Evolutionary conservation across 2,329 filamentous ascomycete species (phyloP).

Genomic region (Keithomyces neogunnii): DNA sequence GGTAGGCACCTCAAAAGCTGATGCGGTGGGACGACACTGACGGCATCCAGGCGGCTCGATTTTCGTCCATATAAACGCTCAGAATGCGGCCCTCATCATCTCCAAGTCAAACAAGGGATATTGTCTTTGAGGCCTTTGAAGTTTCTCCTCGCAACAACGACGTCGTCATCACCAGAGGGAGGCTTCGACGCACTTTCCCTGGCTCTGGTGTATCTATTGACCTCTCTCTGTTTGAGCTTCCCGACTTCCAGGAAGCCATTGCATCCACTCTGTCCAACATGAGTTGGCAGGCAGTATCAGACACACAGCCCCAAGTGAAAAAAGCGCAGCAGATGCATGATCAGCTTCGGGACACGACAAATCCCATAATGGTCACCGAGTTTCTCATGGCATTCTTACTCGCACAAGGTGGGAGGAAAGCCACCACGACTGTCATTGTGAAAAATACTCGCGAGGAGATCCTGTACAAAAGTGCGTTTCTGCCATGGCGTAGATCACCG

Average conservation of each 20-base stretch:
- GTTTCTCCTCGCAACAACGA: slow-evolving; percentile 18
- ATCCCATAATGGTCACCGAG: slow-evolving; percentile 43
- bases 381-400: slow-evolving; percentile 31
- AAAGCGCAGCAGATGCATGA: slow-evolving; percentile 27
- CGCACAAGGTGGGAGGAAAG: slow-evolving; percentile 22
- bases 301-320: slow-evolving; percentile 12
- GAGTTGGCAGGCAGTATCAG: slow-evolving; percentile 15
- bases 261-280: slow-evolving; percentile 15
- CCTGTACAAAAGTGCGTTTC: slow-evolving; percentile 23
- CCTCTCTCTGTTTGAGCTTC: slow-evolving; percentile 3
- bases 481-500: slow-evolving; percentile 40
- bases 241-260: slow-evolving; percentile 11
- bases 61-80: slow-evolving; percentile 18
- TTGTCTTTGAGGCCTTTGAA: slow-evolving; percentile 26
- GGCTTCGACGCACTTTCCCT: slow-evolving; percentile 21
- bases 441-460: slow-evolving; percentile 50
- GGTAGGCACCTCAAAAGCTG: neutral
- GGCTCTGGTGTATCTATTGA: slow-evolving; percentile 14
- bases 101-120: neutral
- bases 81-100: slow-evolving; percentile 27
- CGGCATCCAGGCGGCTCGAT: neutral
- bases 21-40: neutral
- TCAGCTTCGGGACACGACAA: slow-evolving; percentile 37
- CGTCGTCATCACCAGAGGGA: slow-evolving; percentile 19
- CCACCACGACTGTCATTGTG: slow-evolving; percentile 23